Evolutionary conservation across 2,329 filamentous ascomycete species (phyloP).

Genomic region (Pyrenochaeta sp.): DNA sequence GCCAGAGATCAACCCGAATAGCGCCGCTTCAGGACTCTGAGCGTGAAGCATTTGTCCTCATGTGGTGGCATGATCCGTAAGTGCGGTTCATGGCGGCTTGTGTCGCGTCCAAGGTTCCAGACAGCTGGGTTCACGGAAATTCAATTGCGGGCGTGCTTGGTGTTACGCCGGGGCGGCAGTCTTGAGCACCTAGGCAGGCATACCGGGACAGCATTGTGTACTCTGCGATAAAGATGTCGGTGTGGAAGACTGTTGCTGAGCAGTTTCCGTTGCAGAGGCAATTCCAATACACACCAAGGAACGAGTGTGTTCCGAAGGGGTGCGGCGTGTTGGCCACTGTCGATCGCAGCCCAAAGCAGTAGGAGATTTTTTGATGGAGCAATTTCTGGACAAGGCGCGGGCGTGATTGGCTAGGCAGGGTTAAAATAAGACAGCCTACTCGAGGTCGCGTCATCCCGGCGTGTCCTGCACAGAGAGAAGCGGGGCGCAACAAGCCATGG

Average conservation of each 20-base stretch:
- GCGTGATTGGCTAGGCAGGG: constrained; percentile 18
- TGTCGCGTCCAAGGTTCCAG: constrained; percentile 16
- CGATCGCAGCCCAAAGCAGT: constrained; percentile 15
- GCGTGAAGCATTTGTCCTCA: neutral
- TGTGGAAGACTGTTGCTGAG: constrained; percentile 8
- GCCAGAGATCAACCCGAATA: neutral
- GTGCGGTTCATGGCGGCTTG: constrained; percentile 9
- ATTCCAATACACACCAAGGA: neutral
- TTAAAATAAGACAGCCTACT: constrained; percentile 27
- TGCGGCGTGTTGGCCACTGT: constrained; percentile 10
- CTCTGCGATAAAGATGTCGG: neutral
- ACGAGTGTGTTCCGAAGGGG: neutral
- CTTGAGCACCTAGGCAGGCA: constrained; percentile 1
- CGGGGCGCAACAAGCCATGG: constrained; percentile 24
- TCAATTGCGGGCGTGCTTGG: constrained; percentile 11
- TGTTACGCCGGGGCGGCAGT: constrained; percentile 1
- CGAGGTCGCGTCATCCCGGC: constrained; percentile 26
- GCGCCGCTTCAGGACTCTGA: neutral
- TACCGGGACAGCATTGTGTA: neutral
- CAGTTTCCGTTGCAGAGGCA: too few relatives aligned
- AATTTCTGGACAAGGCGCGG: constrained; percentile 1
- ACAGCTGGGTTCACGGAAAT: constrained; percentile 17
- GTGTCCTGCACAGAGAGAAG: constrained; percentile 13
- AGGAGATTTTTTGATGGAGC: constrained; percentile 24
- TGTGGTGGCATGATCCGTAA: constrained; percentile 3